Percentiles rank a stretch among this genome's conserved stretches.
Conservation (phyloP, 345 rosid genomes). For the Murraya koenigii region DNA sequence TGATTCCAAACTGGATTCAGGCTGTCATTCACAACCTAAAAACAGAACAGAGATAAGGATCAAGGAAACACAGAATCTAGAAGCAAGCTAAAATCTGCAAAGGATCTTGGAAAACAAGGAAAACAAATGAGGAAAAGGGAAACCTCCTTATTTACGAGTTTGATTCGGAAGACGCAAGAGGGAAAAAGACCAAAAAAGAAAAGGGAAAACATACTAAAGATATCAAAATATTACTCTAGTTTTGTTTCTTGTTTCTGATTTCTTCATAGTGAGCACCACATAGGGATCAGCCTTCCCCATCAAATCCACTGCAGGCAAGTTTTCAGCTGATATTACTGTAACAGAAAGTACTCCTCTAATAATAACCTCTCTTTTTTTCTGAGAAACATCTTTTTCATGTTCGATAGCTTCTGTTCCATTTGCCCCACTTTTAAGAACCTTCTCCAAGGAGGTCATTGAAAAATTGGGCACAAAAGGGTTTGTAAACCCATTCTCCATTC, state of each 20-base stretch:
- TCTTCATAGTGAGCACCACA: constrained; percentile 84
- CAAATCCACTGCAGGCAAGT: constrained; percentile 73
- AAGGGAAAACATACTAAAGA: not conserved
- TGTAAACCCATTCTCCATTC: constrained; percentile 52
- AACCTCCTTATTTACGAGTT: not conserved
- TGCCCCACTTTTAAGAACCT: constrained; percentile 60
- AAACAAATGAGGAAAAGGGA: not conserved
- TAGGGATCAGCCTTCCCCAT: constrained; percentile 98
- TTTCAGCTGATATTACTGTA: constrained; percentile 91
- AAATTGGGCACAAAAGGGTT: constrained; percentile 57
- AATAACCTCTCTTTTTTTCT: constrained; percentile 76
- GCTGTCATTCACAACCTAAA: constrained; percentile 83
- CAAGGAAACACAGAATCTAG: not conserved
- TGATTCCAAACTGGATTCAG: constrained; percentile 98
- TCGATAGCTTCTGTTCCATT: constrained; percentile 49
- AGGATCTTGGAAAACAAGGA: not conserved
- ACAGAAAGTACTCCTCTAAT: constrained; percentile 90
- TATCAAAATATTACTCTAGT: constrained; percentile 57
- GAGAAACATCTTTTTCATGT: constrained; percentile 41
- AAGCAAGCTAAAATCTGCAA: not conserved
- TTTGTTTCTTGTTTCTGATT: constrained; percentile 69
- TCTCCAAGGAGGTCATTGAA: constrained; percentile 90
- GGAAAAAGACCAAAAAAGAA: not conserved
- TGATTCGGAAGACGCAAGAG: not conserved
- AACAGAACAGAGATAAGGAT: constrained; percentile 10